Evolutionary conservation across 2,329 filamentous ascomycete species (phyloP), one percentile per base, ranked within the genome.

Genomic region (Whalleya microplaca): DNA sequence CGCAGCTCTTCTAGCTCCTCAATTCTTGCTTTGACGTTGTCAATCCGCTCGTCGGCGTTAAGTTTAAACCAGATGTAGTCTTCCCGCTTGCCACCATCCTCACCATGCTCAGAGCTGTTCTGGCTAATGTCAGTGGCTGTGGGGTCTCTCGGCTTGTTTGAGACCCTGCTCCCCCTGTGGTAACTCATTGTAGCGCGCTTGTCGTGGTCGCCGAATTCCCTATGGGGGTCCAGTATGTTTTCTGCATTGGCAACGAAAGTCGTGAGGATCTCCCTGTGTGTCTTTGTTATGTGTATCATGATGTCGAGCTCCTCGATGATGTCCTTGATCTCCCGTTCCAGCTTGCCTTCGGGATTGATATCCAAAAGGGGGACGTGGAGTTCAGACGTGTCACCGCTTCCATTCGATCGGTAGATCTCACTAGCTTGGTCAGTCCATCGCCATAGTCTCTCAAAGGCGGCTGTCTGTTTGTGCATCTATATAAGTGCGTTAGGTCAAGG

Each of bases 261-360:
- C 19, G 66, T 65, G 2, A 75, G 51, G 0, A 74, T 66, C 2
- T 73, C 68, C 1, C 56, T 45, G 41, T 78, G 78, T n/a, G 71
- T 69, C 5, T 67, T 69, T 3, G 69, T 65, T 14, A 80, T 68
- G 14, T 73, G 69, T 0, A 75, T 64, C 68, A 81, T 79, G 49
- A 81, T 81, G 8, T 76, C 73, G 0, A 82, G 69, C 56, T 82
- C 78, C 14, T 80, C 78, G 1, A 76, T 63, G 20, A 81, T 78
- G 42, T 81, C 78, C 47, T 78, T 76, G 9, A 78, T 74, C 48
- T 81, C 78, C 0, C 69, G 65, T 29, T 78, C 73, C 0, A 81
- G 65, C 19, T 72, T 68, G 0, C 74, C 76, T 56, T 80, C 77
- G 1, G 72, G 71, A 2, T 73, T 74, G 21, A 80, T 79, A 50